Evolutionary conservation across 1,139 yeast genomes (phyloP), one percentile per base, ranked within the genome.

Genomic region (Petasospora fabianii): DNA sequence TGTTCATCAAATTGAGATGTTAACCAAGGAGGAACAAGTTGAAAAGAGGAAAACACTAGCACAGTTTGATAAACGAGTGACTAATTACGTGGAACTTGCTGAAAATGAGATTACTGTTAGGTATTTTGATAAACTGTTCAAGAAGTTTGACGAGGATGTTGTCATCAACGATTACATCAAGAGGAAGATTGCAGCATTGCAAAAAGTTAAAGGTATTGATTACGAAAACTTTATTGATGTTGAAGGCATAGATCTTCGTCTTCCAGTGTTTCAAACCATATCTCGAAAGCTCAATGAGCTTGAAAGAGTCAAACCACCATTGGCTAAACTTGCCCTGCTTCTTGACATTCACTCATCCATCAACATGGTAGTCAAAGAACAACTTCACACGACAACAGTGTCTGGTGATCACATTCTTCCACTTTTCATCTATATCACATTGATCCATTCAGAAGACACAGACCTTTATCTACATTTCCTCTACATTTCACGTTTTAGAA

Each of bases 401-500:
- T 48, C 48, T 34, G 56, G 80, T 3, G 87, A 80, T 55, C 66
- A 70, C 30, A 68, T 77, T 38, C 58, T 80, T 17, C 84, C 87
- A 0, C 57, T 77, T 9, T 58, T 80, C 37, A 75, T 80, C 8
- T 71, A 62, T 41, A 64, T 73, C 33, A 58, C 76, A 4, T 65
- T 79, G 16, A 65, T 72, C 18, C 59, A 69, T 30, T 6, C 24
- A 6, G 39, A 58, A 27, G 48, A 55, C 6, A 66, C 68, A 18
- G 62, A 71, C 34, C 50, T 77, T 16, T 71, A 74, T 51, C 62
- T 75, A 15, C 78, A 77, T 44, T 58, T 76, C 40, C 64, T 69
- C 37, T 77, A 70, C 53, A 73, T 79, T 41, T 74, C 73, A 44
- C 59, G 83, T 34, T 80, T 78, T 56, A 65, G 83, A 36, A 75